These are phyloP conservation scores for Chloranthus sessilifolius DNA, from an alignment of 164 flowering plant species.

Conservation along the genomic window DNA sequence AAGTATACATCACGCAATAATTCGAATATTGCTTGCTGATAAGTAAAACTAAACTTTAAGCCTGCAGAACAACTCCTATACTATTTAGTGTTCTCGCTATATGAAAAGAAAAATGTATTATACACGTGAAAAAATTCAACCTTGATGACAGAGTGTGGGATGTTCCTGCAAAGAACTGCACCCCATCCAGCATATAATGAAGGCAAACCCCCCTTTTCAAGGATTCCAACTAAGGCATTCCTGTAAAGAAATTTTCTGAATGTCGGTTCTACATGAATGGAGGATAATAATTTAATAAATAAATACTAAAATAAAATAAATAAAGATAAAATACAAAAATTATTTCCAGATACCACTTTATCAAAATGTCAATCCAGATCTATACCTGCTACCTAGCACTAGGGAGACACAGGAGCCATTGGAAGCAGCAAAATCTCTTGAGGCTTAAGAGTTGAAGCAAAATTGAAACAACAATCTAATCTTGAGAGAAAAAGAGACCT, in stretches of 20 bases:
- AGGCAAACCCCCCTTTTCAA: slow-evolving; percentile 68
- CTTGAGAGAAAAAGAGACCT: too few relatives aligned
- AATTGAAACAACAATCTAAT: too few relatives aligned
- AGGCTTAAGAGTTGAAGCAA: too few relatives aligned
- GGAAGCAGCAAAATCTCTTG: too few relatives aligned
- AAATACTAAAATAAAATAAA: not conserved
- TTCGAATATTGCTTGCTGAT: too few relatives aligned
- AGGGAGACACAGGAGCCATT: too few relatives aligned
- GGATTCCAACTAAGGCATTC: slow-evolving; percentile 67
- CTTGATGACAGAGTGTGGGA: slow-evolving; percentile 97
- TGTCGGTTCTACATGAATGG: too few relatives aligned
- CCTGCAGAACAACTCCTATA: not conserved
- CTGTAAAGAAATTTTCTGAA: slow-evolving; percentile 31
- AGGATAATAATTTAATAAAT: not conserved
- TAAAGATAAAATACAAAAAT: not conserved
- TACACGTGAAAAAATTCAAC: slow-evolving; percentile 25
- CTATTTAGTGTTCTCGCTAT: too few relatives aligned
- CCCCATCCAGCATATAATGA: slow-evolving; percentile 97
- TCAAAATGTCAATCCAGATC: not conserved
- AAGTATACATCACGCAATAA: too few relatives aligned
- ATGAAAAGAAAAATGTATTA: not conserved
- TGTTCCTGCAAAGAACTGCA: slow-evolving; percentile 93
- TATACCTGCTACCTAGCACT: too few relatives aligned
- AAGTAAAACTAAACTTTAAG: too few relatives aligned
- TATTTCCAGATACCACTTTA: not conserved